Conservation (phyloP, 768 basidiomycete species). For the Neoboletus subvelutipes region DNA sequence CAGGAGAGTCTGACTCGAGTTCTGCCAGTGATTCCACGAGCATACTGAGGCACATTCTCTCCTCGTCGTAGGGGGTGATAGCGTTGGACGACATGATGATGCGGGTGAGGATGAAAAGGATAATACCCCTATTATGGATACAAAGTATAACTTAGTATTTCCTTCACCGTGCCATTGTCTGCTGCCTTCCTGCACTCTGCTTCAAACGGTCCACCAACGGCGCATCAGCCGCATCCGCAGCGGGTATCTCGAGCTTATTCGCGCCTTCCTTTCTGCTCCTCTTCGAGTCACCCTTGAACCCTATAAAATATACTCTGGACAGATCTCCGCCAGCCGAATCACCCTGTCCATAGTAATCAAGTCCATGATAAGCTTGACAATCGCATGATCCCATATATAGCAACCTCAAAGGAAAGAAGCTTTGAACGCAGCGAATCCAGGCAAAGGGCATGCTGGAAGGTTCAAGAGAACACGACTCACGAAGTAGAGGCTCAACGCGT, state of each 20-base stretch:
- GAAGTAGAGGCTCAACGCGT: conserved; percentile 74
- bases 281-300: conserved; percentile 76
- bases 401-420: conserved; percentile 17
- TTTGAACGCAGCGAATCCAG: conserved; percentile 2
- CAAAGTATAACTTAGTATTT: background rate
- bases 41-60: background rate
- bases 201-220: conserved; percentile 56
- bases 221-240: conserved; percentile 79
- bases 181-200: conserved; percentile 57
- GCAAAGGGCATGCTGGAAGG: conserved; percentile 19
- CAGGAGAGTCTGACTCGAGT: background rate
- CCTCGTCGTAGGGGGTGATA: background rate
- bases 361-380: conserved; percentile 14
- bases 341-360: conserved; percentile 42
- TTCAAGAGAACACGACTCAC: conserved; percentile 45
- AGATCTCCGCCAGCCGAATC: conserved; percentile 64
- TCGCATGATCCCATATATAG: conserved; percentile 18
- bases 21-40: background rate
- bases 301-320: conserved; percentile 73
- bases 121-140: conserved; percentile 4
- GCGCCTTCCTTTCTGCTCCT: conserved; percentile 55
- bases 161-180: conserved; percentile 57
- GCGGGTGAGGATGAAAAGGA: background rate
- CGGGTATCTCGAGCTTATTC: conserved; percentile 69
- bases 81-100: background rate